Evolutionary conservation across 192 early-diverging fungal species (phyloP).

Genomic region (Rhizophagus clarus): DNA sequence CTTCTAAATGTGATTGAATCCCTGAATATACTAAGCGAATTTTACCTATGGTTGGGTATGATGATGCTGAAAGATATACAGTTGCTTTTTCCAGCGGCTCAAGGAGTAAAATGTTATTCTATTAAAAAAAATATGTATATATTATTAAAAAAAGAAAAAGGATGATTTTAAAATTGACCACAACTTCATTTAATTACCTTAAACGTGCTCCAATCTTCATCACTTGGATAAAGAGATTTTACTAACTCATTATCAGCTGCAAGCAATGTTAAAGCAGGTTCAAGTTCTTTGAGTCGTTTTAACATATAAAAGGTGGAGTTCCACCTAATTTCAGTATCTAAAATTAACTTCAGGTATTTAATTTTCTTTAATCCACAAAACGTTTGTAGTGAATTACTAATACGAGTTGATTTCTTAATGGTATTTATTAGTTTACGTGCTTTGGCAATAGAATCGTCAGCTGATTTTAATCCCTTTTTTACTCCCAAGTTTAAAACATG

Average conservation of each 20-base stretch:
- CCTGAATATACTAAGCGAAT: neutral
- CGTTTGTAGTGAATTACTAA: neutral
- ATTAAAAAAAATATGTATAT: neutral
- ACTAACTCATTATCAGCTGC: neutral
- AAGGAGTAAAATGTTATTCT: neutral
- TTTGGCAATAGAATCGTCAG: neutral
- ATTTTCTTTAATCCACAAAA: neutral
- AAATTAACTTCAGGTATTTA: slow-evolving; percentile 11
- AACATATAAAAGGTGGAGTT: too few relatives aligned
- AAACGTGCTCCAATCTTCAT: neutral
- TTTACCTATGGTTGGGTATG: slow-evolving; percentile 1
- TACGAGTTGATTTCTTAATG: neutral
- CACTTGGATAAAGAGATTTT: neutral
- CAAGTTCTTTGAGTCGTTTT: neutral
- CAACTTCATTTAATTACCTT: neutral
- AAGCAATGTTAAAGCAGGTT: neutral
- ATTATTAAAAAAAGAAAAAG: neutral
- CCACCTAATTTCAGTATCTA: too few relatives aligned
- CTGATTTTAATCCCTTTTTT: neutral
- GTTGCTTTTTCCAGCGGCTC: slow-evolving; percentile 9
- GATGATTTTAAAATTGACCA: neutral
- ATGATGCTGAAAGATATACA: neutral
- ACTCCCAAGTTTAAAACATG: slow-evolving; percentile 6
- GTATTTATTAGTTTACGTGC: neutral
- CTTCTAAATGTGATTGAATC: neutral